Evolutionary conservation across 202 grass and related monocot species (phyloP), one percentile per base, ranked within the genome.

Genomic region (Bolboschoenoplectus hybrid): DNA sequence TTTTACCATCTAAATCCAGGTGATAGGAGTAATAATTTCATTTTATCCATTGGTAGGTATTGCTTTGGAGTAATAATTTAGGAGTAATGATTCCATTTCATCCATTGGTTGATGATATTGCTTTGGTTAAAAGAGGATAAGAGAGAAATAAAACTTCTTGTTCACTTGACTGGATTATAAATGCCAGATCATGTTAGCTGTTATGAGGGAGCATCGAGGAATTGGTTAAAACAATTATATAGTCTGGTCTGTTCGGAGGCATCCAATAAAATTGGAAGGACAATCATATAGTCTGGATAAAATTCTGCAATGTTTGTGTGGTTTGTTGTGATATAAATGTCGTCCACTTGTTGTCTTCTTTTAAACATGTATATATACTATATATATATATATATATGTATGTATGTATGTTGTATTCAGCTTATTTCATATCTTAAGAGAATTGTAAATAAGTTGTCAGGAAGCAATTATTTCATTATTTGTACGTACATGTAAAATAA

Each of bases 131-230:
- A 67, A 76, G 47, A 7, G 41, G n/a, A 53, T 52, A 76, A 49
- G 9, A 38, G 73, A 13, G 26, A 74, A 34, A 63, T 8, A 17
- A n/a, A 0, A 1, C 1, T 0, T 0, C 53, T 56, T 56, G 1
- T 16, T 40, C 46, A 57, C 14, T 78, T 78, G 51, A 78, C 13
- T 9, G 14, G 26, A 39, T 39, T 5, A 80, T 38, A 6, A 12
- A 76, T 76, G 47, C 74, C 51, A 79, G 74, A 79, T 80, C 76
- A 80, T 61, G 76, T 44, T 61, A 44, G 53, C 60, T 80, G 76
- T 44, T 80, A 11, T 1, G 49, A 40, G 75, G 3, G 6, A 79
- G 41, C 36, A 79, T 9, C 9, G 4, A 61, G 50, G 53, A 43
- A 5, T 35, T 41, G 34, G 53, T 40, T 80, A 19, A 60, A 80